These are phyloP conservation scores for Phialocephala subalpina DNA, from an alignment of 2,329 filamentous ascomycete species.

Conservation along the genomic window DNA sequence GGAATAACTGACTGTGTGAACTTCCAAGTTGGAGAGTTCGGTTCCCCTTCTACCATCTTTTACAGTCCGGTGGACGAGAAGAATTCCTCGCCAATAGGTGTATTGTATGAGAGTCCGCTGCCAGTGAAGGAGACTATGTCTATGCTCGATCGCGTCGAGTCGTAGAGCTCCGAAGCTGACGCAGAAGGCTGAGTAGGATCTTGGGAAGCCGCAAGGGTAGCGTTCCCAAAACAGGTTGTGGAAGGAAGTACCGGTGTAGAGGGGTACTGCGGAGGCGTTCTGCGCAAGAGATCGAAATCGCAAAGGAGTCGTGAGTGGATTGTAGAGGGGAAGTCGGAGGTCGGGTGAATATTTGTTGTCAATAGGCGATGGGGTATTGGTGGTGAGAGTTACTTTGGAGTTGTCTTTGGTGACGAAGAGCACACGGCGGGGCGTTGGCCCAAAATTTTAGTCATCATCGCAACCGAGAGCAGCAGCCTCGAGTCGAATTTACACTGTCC, in stretches of 20 bases:
- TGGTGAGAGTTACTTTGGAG: conserved; percentile 25
- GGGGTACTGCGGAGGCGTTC: conserved; percentile 5
- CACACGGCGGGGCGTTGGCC: not conserved
- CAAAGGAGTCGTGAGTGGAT: conserved; percentile 22
- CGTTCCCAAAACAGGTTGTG: conserved; percentile 29
- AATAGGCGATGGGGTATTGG: conserved; percentile 18
- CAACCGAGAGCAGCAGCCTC: not conserved
- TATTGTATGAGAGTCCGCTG: conserved; percentile 15
- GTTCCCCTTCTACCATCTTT: conserved; percentile 97
- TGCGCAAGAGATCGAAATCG: conserved; percentile 7
- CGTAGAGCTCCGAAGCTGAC: conserved; percentile 23
- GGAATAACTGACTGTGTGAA: conserved; percentile 78
- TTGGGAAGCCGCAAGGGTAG: conserved; percentile 35
- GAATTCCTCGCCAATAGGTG: conserved; percentile 37
- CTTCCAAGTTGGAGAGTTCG: conserved; percentile 97
- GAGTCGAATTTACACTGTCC: no score
- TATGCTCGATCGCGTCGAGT: conserved; percentile 37
- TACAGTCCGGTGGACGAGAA: conserved; percentile 44
- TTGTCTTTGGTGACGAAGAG: conserved; percentile 29
- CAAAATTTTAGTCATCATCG: conserved; percentile 3
- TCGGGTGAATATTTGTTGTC: conserved; percentile 13
- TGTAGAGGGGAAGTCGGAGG: conserved; percentile 8
- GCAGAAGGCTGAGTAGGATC: conserved; percentile 37
- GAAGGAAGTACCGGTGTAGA: conserved; percentile 35
- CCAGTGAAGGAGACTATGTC: conserved; percentile 24